A percentile compares a stretch with the other conserved stretches of the same genome.
Evolutionary conservation across 192 early-diverging fungal genomes (phyloP).

Genomic region (Coemansia guatemalensis): DNA sequence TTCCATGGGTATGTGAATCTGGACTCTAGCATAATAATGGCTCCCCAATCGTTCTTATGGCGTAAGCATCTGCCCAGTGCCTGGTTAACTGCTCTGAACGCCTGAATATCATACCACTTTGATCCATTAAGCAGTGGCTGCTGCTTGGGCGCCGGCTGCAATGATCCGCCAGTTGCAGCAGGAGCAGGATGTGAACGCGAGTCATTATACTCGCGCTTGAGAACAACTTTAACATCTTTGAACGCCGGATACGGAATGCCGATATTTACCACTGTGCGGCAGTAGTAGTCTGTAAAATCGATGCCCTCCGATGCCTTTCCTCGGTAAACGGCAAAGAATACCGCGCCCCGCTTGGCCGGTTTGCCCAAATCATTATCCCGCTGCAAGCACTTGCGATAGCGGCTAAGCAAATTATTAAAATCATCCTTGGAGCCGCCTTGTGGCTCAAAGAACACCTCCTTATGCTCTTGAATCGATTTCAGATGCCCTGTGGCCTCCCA

Average conservation of each 20-base stretch:
- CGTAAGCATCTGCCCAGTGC: slow-evolving; percentile 61
- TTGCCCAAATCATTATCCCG: slow-evolving; percentile 6
- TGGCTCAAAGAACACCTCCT: slow-evolving; percentile 46
- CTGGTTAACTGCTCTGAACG: slow-evolving; percentile 62
- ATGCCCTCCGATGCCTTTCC: slow-evolving; percentile 56
- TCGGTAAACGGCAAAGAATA: slow-evolving; percentile 57
- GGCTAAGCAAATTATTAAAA: slow-evolving; percentile 39
- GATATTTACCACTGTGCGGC: slow-evolving; percentile 55
- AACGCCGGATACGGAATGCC: slow-evolving; percentile 59
- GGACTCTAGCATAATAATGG: slow-evolving; percentile 59
- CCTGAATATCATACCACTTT: slow-evolving; percentile 60
- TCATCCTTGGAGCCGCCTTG: slow-evolving; percentile 36
- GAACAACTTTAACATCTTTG: slow-evolving; percentile 51
- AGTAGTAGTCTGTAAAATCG: slow-evolving; percentile 49
- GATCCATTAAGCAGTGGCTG: slow-evolving; percentile 38
- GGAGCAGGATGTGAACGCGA: not conserved
- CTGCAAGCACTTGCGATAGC: slow-evolving; percentile 34
- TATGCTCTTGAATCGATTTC: slow-evolving; percentile 23
- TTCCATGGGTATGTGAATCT: slow-evolving; percentile 41
- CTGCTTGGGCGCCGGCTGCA: not conserved
- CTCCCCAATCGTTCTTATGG: slow-evolving; percentile 61
- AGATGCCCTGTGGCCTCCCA: slow-evolving; percentile 41
- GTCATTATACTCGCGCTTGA: slow-evolving; percentile 58
- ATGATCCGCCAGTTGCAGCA: not conserved
- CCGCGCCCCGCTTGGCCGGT: slow-evolving; percentile 15